A percentile compares a stretch with the other conserved stretches of the same genome.
Conservation (phyloP, 176 grass and related monocot genomes). For the Hsuehochloa calcarea region DNA sequence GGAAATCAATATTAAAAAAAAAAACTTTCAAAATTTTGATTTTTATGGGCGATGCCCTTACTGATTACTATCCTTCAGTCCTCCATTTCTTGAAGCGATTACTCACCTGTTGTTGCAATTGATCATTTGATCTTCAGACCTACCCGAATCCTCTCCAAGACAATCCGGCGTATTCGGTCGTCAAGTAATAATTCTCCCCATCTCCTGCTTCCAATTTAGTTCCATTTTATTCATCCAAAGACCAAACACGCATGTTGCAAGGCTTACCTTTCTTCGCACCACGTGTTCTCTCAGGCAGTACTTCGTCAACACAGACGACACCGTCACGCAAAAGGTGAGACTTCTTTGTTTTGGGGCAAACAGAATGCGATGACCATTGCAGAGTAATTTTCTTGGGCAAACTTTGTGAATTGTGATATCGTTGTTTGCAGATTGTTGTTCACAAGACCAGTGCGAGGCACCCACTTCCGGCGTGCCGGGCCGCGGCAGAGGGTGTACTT, state of each 20-base stretch:
- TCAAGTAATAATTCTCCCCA: slow-evolving; percentile 69
- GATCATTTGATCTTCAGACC: slow-evolving; percentile 41
- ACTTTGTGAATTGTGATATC: neutral
- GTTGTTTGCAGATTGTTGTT: slow-evolving; percentile 71
- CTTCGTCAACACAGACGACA: slow-evolving; percentile 88
- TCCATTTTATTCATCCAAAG: slow-evolving; percentile 1
- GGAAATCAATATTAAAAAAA: neutral
- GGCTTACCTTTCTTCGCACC: slow-evolving; percentile 42
- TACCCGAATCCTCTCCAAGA: slow-evolving; percentile 92
- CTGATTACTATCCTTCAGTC: neutral
- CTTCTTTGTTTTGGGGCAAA: neutral
- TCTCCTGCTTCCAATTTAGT: slow-evolving; percentile 17
- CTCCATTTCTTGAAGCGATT: neutral
- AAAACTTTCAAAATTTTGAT: neutral
- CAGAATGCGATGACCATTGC: neutral
- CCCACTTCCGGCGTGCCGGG: slow-evolving; percentile 81
- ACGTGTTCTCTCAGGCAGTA: slow-evolving; percentile 72
- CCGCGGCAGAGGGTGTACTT: slow-evolving; percentile 88
- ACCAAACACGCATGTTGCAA: slow-evolving; percentile 24
- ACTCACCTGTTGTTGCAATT: neutral
- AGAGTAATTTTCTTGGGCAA: neutral
- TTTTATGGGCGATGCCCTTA: neutral
- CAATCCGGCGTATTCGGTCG: slow-evolving; percentile 87
- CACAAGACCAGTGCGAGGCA: slow-evolving; percentile 69
- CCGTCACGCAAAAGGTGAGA: slow-evolving; percentile 70